Base-by-base conservation (phyloP, 2,329 filamentous ascomycete genomes). In the Sporothrix pallida region DNA sequence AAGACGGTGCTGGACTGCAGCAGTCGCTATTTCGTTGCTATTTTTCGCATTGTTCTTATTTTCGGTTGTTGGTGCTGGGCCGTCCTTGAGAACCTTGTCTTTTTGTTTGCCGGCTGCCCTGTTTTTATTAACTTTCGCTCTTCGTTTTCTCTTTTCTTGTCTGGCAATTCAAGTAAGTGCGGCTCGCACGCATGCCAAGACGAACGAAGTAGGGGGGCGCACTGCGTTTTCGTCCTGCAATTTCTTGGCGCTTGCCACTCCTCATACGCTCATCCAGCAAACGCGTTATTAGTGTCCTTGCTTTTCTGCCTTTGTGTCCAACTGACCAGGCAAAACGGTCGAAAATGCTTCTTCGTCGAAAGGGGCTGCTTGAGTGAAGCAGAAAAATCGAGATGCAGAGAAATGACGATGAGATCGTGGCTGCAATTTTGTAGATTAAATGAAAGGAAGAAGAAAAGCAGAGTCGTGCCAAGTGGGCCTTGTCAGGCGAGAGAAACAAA, bases 171-270 rank as follows among this genome's bases (percentile, higher is more conserved):
- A 58, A 31, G 58, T 26, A 63, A 63, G 60, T 20, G 62, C 20
- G 46, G 37, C 44, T 60, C n/a, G 42, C 20, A 70, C 37, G 52
- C n/a, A 58, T 60, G 68, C 68, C 68, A 70, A 70, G 68, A 70
- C 37, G 13, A 15, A 46, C 7, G 42, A 46, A 46, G 20, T 13
- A 20, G 37, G 68, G 68, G 68, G 15, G 31, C 23, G 44, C 23
- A 44, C 50, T 70, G 52, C 15, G 7, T 69, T 70, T 60, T 58
- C 52, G 54, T 60, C 68, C 68, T 70, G 68, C 68, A 70, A 70
- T 70, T 60, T 70, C 68, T 70, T 60, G 52, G 68, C 31, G 31
- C 68, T 23, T 70, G 68, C 68, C 26, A 60, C 52, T 70, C 68
- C 52, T 58, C 68, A 70, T 70, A 58, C 31, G 26, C 37, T 58